A percentile compares a stretch with the other conserved stretches of the same genome.
phyloP scores from a whole-genome alignment of 805 yeast genomes.

The Metschnikowia cerradonensis region DNA sequence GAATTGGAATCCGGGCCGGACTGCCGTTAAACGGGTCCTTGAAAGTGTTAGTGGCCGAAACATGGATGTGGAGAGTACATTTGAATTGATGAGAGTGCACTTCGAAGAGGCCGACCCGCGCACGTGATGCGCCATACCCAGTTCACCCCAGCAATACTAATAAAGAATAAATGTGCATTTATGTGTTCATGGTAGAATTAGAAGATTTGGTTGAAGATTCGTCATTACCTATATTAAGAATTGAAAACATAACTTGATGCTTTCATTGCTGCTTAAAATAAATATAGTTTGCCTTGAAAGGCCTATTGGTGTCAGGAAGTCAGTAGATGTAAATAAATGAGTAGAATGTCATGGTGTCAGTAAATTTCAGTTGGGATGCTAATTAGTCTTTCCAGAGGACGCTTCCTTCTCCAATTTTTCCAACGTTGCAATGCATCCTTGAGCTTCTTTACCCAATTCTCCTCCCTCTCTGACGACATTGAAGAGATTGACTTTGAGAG shows the following conservation, averaged over 20 bases:
- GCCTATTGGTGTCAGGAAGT: no score
- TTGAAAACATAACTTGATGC: neutral
- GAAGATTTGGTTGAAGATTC: neutral
- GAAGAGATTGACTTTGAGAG: slow-evolving; percentile 48
- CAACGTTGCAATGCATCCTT: slow-evolving; percentile 20
- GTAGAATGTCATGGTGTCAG: no score
- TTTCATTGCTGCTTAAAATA: no score
- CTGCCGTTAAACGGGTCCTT: neutral
- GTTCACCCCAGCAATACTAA: no score
- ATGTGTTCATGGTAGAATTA: neutral
- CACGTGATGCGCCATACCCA: neutral
- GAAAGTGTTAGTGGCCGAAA: neutral
- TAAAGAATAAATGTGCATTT: neutral
- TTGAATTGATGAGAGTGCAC: neutral
- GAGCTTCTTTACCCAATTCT: slow-evolving; percentile 54
- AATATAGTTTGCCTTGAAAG: no score
- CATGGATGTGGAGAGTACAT: neutral
- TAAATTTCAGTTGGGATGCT: neutral
- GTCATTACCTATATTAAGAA: neutral
- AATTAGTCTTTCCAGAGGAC: neutral
- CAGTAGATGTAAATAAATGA: no score
- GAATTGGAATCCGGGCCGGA: neutral
- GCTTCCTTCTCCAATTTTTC: slow-evolving; percentile 8
- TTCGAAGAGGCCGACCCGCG: neutral
- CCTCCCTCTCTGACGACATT: slow-evolving; percentile 66